Evolutionary conservation across 495 filamentous ascomycete genomes (phyloP).

Genomic region (Chaetomium cochliodes): DNA sequence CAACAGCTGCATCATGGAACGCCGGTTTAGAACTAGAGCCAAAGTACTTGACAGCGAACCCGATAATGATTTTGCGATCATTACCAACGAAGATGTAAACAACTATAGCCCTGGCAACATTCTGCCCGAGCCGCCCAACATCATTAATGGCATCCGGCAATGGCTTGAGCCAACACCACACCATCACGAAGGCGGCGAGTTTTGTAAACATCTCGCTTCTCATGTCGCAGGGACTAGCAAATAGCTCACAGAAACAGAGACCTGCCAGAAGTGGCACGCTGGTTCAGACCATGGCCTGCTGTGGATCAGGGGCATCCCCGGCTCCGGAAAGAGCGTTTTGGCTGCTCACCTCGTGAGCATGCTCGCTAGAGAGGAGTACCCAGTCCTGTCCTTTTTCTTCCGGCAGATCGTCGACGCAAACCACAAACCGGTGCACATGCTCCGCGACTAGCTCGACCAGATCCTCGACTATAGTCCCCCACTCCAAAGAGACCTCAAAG

Average conservation of each 20-base stretch:
- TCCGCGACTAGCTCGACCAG: slow-evolving; percentile 49
- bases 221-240: slow-evolving; percentile 46
- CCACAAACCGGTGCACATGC: slow-evolving; percentile 40
- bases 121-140: slow-evolving; percentile 28
- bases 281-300: slow-evolving; percentile 38
- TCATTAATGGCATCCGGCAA: slow-evolving; percentile 31
- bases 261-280: slow-evolving; percentile 46
- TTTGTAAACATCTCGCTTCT: slow-evolving; percentile 41
- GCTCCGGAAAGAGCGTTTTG: slow-evolving; percentile 53
- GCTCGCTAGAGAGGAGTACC: slow-evolving; percentile 34
- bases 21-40: too few relatives aligned
- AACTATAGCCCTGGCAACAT: slow-evolving; percentile 37
- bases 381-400: slow-evolving; percentile 56
- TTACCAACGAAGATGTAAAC: slow-evolving; percentile 33
- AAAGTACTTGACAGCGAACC: too few relatives aligned
- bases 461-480: slow-evolving; percentile 41
- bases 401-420: slow-evolving; percentile 54
- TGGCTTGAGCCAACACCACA: slow-evolving; percentile 46
- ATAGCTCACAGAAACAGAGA: slow-evolving; percentile 42
- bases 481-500: slow-evolving; percentile 39
- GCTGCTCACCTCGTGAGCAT: slow-evolving; percentile 41
- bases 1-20: too few relatives aligned
- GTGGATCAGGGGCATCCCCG: slow-evolving; percentile 54
- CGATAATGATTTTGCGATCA: slow-evolving; percentile 19
- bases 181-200: slow-evolving; percentile 31